These are phyloP conservation scores for Viola odorata DNA, from an alignment of 345 rosid species.

Conservation along the genomic window DNA sequence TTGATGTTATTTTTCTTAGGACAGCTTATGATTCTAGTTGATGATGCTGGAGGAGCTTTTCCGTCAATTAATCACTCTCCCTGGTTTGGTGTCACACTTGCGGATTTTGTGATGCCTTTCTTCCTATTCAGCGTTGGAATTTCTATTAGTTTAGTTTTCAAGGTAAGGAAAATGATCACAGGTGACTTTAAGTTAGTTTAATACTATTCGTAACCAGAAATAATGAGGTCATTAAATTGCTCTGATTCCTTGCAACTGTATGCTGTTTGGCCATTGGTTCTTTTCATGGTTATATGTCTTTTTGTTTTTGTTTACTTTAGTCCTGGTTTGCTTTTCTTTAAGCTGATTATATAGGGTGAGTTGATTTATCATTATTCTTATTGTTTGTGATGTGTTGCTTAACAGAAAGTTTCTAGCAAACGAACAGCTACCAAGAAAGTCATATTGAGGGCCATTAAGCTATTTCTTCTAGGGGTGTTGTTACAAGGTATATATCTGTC, in stretches of 20 bases:
- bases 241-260: neutral
- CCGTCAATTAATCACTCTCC: slow-evolving; percentile 59
- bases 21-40: slow-evolving; percentile 58
- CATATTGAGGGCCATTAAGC: slow-evolving; percentile 34
- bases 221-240: no score
- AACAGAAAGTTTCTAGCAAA: slow-evolving; percentile 46
- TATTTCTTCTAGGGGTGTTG: slow-evolving; percentile 44
- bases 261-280: neutral
- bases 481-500: slow-evolving; percentile 43
- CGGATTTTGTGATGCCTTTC: slow-evolving; percentile 63
- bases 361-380: neutral
- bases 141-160: slow-evolving; percentile 39
- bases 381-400: neutral
- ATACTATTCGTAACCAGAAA: no score
- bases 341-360: neutral
- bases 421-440: slow-evolving; percentile 41
- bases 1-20: no score
- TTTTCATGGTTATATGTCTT: neutral
- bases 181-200: neutral
- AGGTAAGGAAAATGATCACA: slow-evolving; percentile 24
- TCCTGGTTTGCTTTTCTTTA: neutral
- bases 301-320: neutral
- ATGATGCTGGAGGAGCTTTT: slow-evolving; percentile 60
- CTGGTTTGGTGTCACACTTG: slow-evolving; percentile 52
- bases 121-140: slow-evolving; percentile 54